Evolutionary conservation across 768 basidiomycete genomes (phyloP).

Genomic region (Cyathus striatus): DNA sequence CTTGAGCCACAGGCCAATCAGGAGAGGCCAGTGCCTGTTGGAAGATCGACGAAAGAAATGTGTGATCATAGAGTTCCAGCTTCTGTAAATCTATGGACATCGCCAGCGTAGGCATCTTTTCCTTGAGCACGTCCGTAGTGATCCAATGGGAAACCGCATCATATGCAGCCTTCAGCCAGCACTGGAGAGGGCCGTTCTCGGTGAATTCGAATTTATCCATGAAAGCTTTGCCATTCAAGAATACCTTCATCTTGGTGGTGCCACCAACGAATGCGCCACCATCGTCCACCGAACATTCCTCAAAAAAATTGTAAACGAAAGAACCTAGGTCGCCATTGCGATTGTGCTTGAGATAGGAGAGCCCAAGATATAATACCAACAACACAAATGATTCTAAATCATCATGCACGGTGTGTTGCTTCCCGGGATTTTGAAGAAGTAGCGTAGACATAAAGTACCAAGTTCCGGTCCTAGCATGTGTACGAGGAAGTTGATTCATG

Average conservation of each 20-base stretch:
- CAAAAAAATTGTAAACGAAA: not conserved
- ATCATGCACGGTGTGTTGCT: conserved; percentile 16
- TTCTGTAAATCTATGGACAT: too few species aligned
- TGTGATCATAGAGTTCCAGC: too few species aligned
- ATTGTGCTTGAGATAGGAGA: not conserved
- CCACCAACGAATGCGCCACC: not conserved
- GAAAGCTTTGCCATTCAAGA: not conserved
- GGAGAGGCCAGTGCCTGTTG: too few species aligned
- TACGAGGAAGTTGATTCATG: not conserved
- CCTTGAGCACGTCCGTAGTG: too few species aligned
- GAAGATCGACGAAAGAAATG: too few species aligned
- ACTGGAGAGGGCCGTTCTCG: not conserved
- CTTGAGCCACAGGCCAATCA: too few species aligned
- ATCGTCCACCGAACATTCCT: not conserved
- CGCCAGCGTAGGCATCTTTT: too few species aligned
- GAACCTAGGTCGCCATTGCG: not conserved
- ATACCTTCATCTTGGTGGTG: not conserved
- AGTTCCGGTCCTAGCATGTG: conserved; percentile 12
- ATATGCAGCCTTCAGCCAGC: not conserved
- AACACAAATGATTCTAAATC: conserved; percentile 23
- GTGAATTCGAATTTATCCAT: not conserved
- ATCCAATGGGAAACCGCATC: not conserved
- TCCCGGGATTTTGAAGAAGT: conserved; percentile 11
- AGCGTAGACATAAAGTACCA: conserved; percentile 23
- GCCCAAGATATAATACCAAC: not conserved